A percentile compares a stretch with the other conserved stretches of the same genome.
Evolutionary conservation across 805 yeast genomes (phyloP).

Genomic region (Suhomyces tanzawaensis): DNA sequence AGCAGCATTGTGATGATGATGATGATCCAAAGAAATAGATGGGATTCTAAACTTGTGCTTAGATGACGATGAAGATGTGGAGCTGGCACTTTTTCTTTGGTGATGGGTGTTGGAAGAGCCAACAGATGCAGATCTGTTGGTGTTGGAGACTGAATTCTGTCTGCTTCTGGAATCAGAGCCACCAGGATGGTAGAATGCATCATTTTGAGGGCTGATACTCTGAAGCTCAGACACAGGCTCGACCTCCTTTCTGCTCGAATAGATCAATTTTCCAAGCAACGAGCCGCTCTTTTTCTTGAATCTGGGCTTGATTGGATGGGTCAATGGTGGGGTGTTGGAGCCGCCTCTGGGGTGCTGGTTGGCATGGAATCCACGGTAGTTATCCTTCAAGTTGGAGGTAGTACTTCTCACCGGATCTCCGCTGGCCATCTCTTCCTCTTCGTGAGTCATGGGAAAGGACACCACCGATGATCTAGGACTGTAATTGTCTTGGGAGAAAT

Average conservation of each 20-base stretch:
- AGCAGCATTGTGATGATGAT: constrained; percentile 11
- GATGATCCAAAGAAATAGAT: constrained; percentile 32
- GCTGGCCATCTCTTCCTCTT: background rate
- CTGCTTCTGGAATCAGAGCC: constrained; percentile 3
- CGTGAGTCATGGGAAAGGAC: constrained; percentile 4
- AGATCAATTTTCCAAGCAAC: constrained; percentile 39
- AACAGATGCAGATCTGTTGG: constrained; percentile 8
- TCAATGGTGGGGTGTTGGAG: constrained; percentile 44
- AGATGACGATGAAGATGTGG: constrained; percentile 17
- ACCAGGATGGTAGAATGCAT: background rate
- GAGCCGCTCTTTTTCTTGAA: constrained; percentile 38
- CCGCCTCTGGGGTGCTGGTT: constrained; percentile 25
- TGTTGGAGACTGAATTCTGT: constrained; percentile 9
- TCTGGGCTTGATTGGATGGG: constrained; percentile 49
- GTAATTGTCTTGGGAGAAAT: constrained; percentile 9
- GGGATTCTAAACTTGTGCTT: constrained; percentile 39
- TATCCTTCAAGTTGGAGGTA: constrained; percentile 14
- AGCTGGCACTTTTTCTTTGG: constrained; percentile 17
- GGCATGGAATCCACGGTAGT: constrained; percentile 43
- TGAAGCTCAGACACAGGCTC: constrained; percentile 9
- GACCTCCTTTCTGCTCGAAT: constrained; percentile 32
- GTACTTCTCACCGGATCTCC: background rate
- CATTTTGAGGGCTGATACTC: background rate
- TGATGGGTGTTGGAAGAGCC: constrained; percentile 3
- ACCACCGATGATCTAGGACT: constrained; percentile 13